These are phyloP conservation scores for Ciborinia camelliae DNA, from an alignment of 2,329 filamentous ascomycete genomes.

Conservation along the genomic window DNA sequence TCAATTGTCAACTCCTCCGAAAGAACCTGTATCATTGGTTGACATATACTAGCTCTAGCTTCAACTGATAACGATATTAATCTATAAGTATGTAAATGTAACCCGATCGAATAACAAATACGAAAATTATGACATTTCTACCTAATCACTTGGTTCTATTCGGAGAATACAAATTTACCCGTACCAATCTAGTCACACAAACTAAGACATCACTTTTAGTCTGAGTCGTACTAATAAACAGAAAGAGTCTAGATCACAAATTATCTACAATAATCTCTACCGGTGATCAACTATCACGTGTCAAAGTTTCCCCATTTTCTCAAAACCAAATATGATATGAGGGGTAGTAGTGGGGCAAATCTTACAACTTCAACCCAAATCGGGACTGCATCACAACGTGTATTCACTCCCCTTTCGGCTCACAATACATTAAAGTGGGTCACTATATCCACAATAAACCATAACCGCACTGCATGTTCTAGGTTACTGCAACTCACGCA, in stretches of 20 bases:
- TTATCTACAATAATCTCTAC: neutral
- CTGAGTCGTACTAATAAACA: neutral
- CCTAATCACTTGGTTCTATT: too few relatives aligned
- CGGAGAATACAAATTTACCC: neutral
- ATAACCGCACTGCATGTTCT: neutral
- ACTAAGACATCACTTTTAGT: neutral
- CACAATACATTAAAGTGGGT: slow-evolving; percentile 5
- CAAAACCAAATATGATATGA: neutral
- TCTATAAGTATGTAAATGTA: neutral
- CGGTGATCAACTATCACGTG: slow-evolving; percentile 4
- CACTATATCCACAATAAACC: neutral
- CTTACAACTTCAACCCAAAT: slow-evolving; percentile 1
- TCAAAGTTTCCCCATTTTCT: neutral
- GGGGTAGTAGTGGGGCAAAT: slow-evolving; percentile 10
- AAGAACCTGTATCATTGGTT: neutral
- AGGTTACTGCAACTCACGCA: neutral
- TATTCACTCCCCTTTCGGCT: neutral
- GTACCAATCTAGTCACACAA: neutral
- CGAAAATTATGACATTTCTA: neutral
- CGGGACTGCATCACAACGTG: slow-evolving; percentile 1
- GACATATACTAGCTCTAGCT: neutral
- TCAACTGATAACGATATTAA: neutral
- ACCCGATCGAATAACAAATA: neutral
- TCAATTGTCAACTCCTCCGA: neutral
- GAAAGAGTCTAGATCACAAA: neutral